These are phyloP conservation scores for Pholiota adiposa DNA, from an alignment of 1,284 basidiomycete species.

Conservation along the genomic window DNA sequence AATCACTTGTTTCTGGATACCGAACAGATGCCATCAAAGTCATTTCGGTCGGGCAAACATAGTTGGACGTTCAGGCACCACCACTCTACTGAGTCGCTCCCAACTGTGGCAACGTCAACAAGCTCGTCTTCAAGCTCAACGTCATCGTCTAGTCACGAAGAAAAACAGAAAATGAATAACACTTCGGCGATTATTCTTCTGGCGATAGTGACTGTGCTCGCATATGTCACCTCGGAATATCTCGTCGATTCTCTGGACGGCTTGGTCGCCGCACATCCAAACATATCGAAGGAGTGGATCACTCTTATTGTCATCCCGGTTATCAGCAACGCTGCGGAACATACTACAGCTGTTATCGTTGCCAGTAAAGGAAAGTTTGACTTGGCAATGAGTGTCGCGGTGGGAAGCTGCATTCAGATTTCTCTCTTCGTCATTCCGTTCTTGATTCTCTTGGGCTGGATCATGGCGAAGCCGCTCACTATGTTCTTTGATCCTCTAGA, in stretches of 20 bases:
- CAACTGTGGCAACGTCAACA: conserved; percentile 24
- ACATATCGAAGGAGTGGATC: conserved; percentile 61
- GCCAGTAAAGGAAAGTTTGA: conserved; percentile 62
- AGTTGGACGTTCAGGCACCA: conserved; percentile 20
- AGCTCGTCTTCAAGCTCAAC: conserved; percentile 26
- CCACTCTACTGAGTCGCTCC: conserved; percentile 31
- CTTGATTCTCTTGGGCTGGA: conserved; percentile 53
- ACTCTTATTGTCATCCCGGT: conserved; percentile 71
- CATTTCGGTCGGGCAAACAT: conserved; percentile 22
- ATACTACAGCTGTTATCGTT: conserved; percentile 69
- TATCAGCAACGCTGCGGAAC: conserved; percentile 70
- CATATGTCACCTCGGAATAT: conserved; percentile 64
- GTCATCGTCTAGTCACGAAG: conserved; percentile 23
- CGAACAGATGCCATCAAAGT: conserved; percentile 27
- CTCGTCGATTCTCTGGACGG: conserved; percentile 52
- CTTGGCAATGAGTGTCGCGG: conserved; percentile 61
- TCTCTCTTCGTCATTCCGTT: conserved; percentile 68
- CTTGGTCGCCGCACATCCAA: conserved; percentile 42
- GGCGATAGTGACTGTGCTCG: conserved; percentile 44
- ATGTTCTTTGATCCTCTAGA: conserved; percentile 48
- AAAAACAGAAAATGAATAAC: conserved; percentile 48
- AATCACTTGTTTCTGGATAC: conserved; percentile 59
- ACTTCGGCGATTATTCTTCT: conserved; percentile 44
- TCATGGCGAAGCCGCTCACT: conserved; percentile 50
- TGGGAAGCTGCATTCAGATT: conserved; percentile 73